phyloP scores from a whole-genome alignment of 73 alveolate species.

The Paramecium octaurelia region DNA sequence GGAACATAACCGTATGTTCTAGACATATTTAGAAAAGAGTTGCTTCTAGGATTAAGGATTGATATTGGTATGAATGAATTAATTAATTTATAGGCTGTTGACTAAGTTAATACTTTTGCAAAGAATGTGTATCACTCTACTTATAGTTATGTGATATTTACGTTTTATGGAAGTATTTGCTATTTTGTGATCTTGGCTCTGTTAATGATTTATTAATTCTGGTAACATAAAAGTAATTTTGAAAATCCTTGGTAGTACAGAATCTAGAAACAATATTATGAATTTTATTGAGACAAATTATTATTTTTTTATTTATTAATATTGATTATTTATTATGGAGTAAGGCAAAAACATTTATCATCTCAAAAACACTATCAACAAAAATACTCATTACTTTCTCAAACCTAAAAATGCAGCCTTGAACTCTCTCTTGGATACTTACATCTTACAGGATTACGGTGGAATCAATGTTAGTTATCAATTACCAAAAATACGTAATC shows the following conservation, averaged over 20 bases:
- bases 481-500: neutral
- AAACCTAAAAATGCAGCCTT: conserved; percentile 29
- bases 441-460: neutral
- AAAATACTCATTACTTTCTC: neutral
- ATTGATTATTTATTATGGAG: neutral
- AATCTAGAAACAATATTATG: neutral
- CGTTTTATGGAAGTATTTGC: neutral
- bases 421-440: neutral
- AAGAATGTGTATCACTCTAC: neutral
- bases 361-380: neutral
- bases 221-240: neutral
- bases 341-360: neutral
- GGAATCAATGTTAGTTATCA: neutral
- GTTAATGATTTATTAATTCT: neutral
- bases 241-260: neutral
- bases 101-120: neutral
- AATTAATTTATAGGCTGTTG: neutral
- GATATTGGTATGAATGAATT: neutral
- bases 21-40: neutral
- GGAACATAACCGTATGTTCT: neutral
- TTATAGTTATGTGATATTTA: neutral
- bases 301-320: neutral
- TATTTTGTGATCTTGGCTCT: neutral
- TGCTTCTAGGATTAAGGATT: neutral
- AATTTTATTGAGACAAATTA: neutral